Conservation (phyloP, 176 grass and related monocot species). For the Chloris gayana region DNA sequence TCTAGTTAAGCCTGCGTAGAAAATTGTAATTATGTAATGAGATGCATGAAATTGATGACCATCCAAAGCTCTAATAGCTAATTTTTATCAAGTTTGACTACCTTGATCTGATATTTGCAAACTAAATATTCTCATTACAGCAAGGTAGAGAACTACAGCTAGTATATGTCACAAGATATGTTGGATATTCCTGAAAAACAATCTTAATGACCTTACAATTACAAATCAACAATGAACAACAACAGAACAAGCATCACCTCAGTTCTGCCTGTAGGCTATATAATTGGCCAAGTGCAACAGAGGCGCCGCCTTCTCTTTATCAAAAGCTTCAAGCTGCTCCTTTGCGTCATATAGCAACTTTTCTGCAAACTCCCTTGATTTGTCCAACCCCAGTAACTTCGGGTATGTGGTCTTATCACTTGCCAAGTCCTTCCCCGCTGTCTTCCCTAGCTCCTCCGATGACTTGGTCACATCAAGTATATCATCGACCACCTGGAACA, state of each 20-base stretch:
- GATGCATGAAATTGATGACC: background rate
- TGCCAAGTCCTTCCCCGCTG: slow-evolving; percentile 77
- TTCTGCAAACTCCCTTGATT: slow-evolving; percentile 69
- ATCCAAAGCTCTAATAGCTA: background rate
- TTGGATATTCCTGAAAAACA: slow-evolving; percentile 29
- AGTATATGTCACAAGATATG: slow-evolving; percentile 32
- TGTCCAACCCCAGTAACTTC: slow-evolving; percentile 67
- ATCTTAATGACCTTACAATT: slow-evolving; percentile 29
- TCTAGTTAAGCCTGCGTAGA: background rate
- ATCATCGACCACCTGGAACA: slow-evolving; percentile 92
- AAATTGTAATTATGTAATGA: background rate
- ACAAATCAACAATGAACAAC: slow-evolving; percentile 35
- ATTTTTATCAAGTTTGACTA: slow-evolving; percentile 28
- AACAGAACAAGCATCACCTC: slow-evolving; percentile 42
- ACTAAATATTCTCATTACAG: slow-evolving; percentile 40
- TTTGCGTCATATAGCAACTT: slow-evolving; percentile 58
- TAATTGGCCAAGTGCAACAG: slow-evolving; percentile 82
- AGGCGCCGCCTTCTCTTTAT: slow-evolving; percentile 64
- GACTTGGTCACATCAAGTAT: slow-evolving; percentile 87
- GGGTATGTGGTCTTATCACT: slow-evolving; percentile 89
- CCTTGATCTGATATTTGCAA: slow-evolving; percentile 18
- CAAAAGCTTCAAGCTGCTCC: slow-evolving; percentile 60
- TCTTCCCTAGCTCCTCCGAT: slow-evolving; percentile 76
- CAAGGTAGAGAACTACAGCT: slow-evolving; percentile 40
- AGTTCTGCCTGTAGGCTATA: slow-evolving; percentile 76